Base-by-base conservation (phyloP, 2,329 filamentous ascomycete genomes). In the Phoma herbarum region DNA sequence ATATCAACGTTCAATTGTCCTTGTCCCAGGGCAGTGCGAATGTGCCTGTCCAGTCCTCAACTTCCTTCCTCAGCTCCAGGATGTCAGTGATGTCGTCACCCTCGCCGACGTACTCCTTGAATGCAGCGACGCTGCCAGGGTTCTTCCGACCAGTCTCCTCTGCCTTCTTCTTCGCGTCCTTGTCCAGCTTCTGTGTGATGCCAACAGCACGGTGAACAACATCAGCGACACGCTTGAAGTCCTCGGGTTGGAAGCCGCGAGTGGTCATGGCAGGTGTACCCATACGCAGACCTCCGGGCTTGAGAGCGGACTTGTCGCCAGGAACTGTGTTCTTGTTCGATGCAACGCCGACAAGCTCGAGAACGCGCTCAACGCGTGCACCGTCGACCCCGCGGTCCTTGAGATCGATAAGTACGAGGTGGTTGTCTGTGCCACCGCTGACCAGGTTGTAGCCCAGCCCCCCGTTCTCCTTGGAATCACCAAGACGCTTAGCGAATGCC, bases 321-420 rank as follows among this genome's bases (percentile, higher is more conserved):
- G 95, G 95, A 59, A 97, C 95, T 61, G 92, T 90, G 88, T 99
- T 99, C 89, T 99, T 99, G 89, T 99, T 99, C 87, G 93, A 96
- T 63, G 95, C 93, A 79, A 99, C 96, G 85, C 97, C 96, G 82
- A 97, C 95, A 79, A 96, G 91, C 84, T 99, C 95, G 20, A 99
- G 89, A 59, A 99, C 90, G 62, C 92, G 90, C 86, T 99, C 95
- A 41, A 98, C 91, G 79, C 95, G 92, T 58, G 95, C 95, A 73
- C 95, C 95, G 73, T 99, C 95, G 18, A 99, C 88, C 64, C 82
- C 85, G 77, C 91, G 87, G 75, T 93, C 88, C 78, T 96, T 93
- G 67, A 99, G 88, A 80, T 99, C 95, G 61, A 99, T 81, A 57
- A 99, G 89, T 47, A 99, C 93, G 85, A 99, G 92, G 84, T 99